Evolutionary conservation across 345 rosid genomes (phyloP).

Genomic region (Melaleuca alternifolia): DNA sequence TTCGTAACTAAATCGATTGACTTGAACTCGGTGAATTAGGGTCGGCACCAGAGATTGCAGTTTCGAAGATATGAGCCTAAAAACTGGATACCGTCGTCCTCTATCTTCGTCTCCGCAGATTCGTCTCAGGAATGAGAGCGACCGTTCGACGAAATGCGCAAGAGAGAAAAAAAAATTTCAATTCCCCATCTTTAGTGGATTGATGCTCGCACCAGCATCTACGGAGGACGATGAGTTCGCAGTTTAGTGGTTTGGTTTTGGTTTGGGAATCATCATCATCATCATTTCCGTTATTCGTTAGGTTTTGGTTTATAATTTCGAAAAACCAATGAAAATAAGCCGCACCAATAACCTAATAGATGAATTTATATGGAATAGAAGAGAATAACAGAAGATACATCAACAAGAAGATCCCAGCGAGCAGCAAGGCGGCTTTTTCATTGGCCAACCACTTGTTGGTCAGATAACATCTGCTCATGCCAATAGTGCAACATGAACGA

Average conservation of each 20-base stretch:
- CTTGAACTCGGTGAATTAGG: no score
- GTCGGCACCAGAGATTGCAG: no score
- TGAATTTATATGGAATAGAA: neutral
- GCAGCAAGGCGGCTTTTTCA: neutral
- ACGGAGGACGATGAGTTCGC: neutral
- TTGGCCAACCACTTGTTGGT: neutral
- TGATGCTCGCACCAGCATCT: no score
- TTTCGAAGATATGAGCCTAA: no score
- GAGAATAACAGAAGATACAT: neutral
- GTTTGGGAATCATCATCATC: neutral
- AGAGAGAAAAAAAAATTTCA: no score
- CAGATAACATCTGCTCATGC: neutral
- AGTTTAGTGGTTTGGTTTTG: neutral
- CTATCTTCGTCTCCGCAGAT: no score
- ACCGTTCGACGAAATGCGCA: no score
- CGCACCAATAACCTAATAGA: neutral
- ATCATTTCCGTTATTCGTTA: neutral
- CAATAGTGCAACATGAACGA: neutral
- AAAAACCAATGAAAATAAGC: neutral
- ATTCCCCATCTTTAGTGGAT: no score
- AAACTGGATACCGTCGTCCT: no score
- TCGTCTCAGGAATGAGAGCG: no score
- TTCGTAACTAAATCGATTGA: no score
- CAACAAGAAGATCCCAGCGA: neutral
- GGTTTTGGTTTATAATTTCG: neutral